A percentile compares a stretch with the other conserved stretches of the same genome.
These are phyloP conservation scores for Cutaneotrichosporon cutaneum DNA, from an alignment of 1,284 basidiomycete species.

Conservation along the genomic window DNA sequence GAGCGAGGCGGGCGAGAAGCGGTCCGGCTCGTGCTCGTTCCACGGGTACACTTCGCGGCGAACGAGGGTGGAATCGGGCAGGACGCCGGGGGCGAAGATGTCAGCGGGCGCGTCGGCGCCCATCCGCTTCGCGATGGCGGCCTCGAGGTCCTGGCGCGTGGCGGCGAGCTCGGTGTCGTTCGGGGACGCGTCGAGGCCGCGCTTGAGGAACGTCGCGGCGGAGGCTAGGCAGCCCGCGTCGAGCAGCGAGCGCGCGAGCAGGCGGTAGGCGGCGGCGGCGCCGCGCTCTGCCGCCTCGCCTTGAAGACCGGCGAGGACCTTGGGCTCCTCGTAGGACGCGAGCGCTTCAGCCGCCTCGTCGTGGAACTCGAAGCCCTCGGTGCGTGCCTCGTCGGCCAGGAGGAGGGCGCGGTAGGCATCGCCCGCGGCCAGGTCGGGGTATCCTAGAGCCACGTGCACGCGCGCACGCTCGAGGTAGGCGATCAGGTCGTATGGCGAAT, in stretches of 20 bases:
- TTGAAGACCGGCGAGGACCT: neutral
- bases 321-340: neutral
- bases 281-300: neutral
- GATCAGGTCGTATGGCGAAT: conserved; percentile 16
- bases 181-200: conserved; percentile 13
- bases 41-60: conserved; percentile 23
- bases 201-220: conserved; percentile 15
- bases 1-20: conserved; percentile 14
- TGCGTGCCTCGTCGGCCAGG: conserved; percentile 16
- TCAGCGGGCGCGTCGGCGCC: neutral
- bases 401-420: conserved; percentile 25
- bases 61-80: conserved; percentile 12
- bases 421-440: conserved; percentile 21
- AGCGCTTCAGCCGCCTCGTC: conserved; percentile 16
- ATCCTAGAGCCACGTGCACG: conserved; percentile 8
- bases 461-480: conserved; percentile 15
- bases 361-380: conserved; percentile 19
- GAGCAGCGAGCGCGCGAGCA: conserved; percentile 15
- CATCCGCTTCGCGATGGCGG: conserved; percentile 6
- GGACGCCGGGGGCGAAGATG: conserved; percentile 7
- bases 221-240: conserved; percentile 15
- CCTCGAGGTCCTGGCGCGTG: neutral
- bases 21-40: conserved; percentile 23
- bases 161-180: conserved; percentile 1
- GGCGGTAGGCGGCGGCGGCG: conserved; percentile 12